These are phyloP conservation scores for Apophysomyces trapeziformis DNA, from an alignment of 371 early-diverging fungal species.

Conservation along the genomic window DNA sequence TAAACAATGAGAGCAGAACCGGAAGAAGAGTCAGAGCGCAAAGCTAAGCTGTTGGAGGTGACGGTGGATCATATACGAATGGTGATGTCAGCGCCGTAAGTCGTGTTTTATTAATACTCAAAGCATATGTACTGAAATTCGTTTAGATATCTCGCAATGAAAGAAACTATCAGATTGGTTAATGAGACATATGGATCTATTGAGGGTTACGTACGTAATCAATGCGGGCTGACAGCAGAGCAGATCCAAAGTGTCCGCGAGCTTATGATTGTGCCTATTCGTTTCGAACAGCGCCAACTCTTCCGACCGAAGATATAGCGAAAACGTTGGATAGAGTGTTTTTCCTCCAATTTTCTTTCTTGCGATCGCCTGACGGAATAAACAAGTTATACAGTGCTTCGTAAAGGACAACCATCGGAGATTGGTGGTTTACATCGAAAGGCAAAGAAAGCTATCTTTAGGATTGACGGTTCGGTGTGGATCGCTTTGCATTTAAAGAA, in stretches of 20 bases:
- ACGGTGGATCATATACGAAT: conserved; percentile 43
- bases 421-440: neutral
- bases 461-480: conserved; percentile 1
- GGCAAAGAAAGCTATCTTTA: neutral
- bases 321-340: neutral
- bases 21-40: conserved; percentile 38
- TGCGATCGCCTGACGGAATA: conserved; percentile 1
- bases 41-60: conserved; percentile 36
- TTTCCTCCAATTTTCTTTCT: neutral
- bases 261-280: conserved; percentile 49
- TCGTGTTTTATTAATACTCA: conserved; percentile 10
- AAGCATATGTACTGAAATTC: neutral
- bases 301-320: conserved; percentile 35
- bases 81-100: conserved; percentile 57
- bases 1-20: conserved; percentile 28
- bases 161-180: conserved; percentile 38
- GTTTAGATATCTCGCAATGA: conserved; percentile 46
- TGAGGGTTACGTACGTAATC: conserved; percentile 33
- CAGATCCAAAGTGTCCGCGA: conserved; percentile 39
- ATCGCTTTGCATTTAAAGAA: conserved; percentile 9
- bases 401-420: neutral
- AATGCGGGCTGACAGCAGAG: conserved; percentile 39
- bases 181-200: conserved; percentile 37
- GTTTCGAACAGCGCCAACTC: conserved; percentile 49
- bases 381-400: neutral